Base-by-base conservation (phyloP, 306 rosid species). In the Mimosa pudica region DNA sequence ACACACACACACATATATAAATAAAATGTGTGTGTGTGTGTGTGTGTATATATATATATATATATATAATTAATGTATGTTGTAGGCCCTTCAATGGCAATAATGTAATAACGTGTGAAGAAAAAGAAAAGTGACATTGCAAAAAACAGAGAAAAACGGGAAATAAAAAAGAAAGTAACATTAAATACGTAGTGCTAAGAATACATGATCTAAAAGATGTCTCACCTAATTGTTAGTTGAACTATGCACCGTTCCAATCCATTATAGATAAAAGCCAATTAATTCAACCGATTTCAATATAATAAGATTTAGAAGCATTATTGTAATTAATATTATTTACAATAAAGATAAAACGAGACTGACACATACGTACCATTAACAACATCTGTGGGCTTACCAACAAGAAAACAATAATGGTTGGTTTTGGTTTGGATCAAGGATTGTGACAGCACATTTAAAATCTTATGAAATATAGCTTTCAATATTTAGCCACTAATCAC, bases 201-300 rank as follows among this genome's bases (percentile, higher is more conserved):
- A 35, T 64, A 35, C 18, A 32, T 13, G 5, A 35, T 63, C 45
- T 63, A 63, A 63, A 63, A 63, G 69, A 64, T 66, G 30, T 38
- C 12, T 38, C 8, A 66, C 71, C 71, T 66, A 66, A 66, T 17
- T 16, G 48, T 66, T 66, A 16, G 71, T 38, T 66, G 32, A 66
- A 38, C 48, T 48, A 66, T 66, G 48, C 30, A 66, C 47, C 47
- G 2, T 65, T 14, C n/a, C 45, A 7, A 16, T 17, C 47, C 20
- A 36, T 35, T 14, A 24, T 24, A 65, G 42, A 60, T 58, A 58
- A 58, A 20, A 35, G 44, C 46, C 70, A 65, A 46, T 55, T 55
- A 17, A 55, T 35, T 65, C n/a, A 63, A 63, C 41, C 45, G 8
- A 35, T 38, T 38, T 16, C 17, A 8, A 66, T 7, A 2, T 10